Conservation (phyloP, 495 filamentous ascomycete genomes). For the Wilcoxina mikolae region DNA sequence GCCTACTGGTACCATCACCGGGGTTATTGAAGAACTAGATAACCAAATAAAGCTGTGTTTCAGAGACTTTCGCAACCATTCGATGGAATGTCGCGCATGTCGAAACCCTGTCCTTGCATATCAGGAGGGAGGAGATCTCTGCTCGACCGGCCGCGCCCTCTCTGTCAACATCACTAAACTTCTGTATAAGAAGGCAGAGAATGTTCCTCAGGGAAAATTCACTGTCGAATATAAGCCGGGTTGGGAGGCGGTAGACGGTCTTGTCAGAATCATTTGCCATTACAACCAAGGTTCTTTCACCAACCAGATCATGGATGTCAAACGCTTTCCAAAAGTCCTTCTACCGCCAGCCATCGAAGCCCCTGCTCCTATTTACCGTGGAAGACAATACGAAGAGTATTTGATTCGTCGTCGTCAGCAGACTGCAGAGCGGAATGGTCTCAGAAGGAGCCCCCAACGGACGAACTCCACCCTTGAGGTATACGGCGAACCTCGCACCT, state of each 20-base stretch:
- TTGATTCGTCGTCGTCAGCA: background rate
- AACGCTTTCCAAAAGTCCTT: background rate
- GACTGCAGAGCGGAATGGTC: background rate
- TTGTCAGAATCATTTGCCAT: background rate
- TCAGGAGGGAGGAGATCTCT: background rate
- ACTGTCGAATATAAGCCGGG: background rate
- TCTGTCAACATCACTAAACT: background rate
- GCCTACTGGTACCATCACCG: too few species aligned
- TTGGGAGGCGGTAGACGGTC: background rate
- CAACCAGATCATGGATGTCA: background rate
- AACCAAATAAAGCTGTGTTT: background rate
- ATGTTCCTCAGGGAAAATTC: background rate
- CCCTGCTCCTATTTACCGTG: background rate
- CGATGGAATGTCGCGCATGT: background rate
- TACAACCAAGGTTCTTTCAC: background rate
- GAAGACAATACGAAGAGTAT: background rate
- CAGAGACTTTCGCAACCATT: background rate
- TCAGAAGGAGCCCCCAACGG: background rate
- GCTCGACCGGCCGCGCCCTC: background rate
- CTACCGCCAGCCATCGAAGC: background rate
- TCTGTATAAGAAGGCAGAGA: slow-evolving; percentile 1
- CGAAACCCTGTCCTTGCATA: background rate
- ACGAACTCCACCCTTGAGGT: background rate
- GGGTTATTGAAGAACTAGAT: too few species aligned
- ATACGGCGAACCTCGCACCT: background rate